These are phyloP conservation scores for Schwanniomyces pseudopolymorphus DNA, from an alignment of 805 yeast genomes.

Conservation along the genomic window DNA sequence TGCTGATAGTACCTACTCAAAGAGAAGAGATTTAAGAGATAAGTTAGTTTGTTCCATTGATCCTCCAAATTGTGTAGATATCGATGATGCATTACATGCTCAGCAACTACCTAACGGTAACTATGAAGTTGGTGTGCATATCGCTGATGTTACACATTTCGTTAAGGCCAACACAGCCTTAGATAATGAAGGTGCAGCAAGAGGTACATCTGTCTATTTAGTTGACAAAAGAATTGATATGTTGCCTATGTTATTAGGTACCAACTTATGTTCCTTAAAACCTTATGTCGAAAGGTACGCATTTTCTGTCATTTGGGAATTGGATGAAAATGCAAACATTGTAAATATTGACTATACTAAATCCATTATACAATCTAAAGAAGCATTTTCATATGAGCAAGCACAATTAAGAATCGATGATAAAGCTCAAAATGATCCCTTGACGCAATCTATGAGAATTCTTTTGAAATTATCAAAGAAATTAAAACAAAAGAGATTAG, in stretches of 20 bases:
- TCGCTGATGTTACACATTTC: constrained; percentile 97
- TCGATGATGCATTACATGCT: constrained; percentile 95
- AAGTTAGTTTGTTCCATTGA: constrained; percentile 92
- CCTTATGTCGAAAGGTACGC: constrained; percentile 96
- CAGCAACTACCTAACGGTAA: constrained; percentile 82
- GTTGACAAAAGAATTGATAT: constrained; percentile 98
- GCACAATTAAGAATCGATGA: constrained; percentile 95
- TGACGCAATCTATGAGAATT: constrained; percentile 87
- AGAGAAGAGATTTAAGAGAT: constrained; percentile 84
- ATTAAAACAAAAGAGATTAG: constrained; percentile 80
- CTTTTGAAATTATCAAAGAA: constrained; percentile 77
- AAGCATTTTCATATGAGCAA: constrained; percentile 90
- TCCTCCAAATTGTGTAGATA: constrained; percentile 98
- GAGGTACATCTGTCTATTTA: constrained; percentile 95
- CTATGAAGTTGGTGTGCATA: constrained; percentile 96
- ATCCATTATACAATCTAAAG: constrained; percentile 85
- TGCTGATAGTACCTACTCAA: constrained; percentile 53
- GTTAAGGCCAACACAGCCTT: constrained; percentile 90
- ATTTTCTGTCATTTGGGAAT: constrained; percentile 93
- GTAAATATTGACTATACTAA: constrained; percentile 77
- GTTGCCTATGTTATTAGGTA: constrained; percentile 94
- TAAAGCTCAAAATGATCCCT: constrained; percentile 66
- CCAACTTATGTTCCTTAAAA: constrained; percentile 90
- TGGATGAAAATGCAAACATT: constrained; percentile 83
- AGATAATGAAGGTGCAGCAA: constrained; percentile 93